These are phyloP conservation scores for Mrakia hoshinonis DNA, from an alignment of 768 basidiomycete genomes.

Conservation along the genomic window DNA sequence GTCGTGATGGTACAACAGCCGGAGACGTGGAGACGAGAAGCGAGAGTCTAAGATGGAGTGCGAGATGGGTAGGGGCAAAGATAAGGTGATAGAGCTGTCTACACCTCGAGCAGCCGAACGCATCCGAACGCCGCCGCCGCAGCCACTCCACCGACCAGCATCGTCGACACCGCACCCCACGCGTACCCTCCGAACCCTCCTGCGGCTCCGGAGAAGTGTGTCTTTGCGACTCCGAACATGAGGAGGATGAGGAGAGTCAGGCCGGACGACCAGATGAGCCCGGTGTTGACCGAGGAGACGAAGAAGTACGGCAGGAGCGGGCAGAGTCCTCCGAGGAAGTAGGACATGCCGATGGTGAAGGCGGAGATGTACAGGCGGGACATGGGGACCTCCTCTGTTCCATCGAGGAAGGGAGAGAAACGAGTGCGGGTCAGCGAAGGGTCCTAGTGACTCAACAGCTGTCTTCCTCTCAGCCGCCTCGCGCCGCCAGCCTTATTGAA, in stretches of 20 bases:
- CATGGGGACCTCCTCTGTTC: conserved; percentile 75
- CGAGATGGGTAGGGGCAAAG: background rate
- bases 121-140: conserved; percentile 60
- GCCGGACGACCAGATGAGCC: conserved; percentile 41
- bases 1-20: background rate
- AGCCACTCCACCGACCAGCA: conserved; percentile 81
- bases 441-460: background rate
- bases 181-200: conserved; percentile 63
- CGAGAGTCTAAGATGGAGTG: background rate
- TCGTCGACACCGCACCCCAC: conserved; percentile 77
- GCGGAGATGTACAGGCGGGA: conserved; percentile 79
- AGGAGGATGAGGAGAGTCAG: conserved; percentile 25
- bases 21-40: background rate
- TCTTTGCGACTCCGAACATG: conserved; percentile 55
- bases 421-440: background rate
- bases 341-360: conserved; percentile 83
- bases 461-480: background rate
- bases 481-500: background rate
- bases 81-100: background rate
- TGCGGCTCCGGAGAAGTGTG: conserved; percentile 61
- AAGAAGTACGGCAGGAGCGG: conserved; percentile 79
- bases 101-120: conserved; percentile 49
- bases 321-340: conserved; percentile 64
- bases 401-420: background rate
- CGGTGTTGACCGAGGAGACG: conserved; percentile 55